Conservation (phyloP, 225 moss, liverwort and hornwort species). For the Bryoerythrophyllum caledonicum region DNA sequence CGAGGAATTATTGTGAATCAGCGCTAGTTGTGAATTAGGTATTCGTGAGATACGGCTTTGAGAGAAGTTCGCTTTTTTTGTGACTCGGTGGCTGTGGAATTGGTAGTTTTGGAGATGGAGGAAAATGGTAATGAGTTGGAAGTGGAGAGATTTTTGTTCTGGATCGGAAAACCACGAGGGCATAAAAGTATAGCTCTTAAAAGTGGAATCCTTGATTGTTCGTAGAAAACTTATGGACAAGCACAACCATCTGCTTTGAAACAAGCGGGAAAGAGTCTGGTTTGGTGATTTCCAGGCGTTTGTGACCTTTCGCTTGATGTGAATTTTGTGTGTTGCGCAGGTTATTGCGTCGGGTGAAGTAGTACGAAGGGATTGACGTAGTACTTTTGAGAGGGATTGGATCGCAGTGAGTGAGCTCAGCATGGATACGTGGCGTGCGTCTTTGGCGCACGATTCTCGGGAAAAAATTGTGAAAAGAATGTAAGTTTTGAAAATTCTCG, state of each 20-base stretch:
- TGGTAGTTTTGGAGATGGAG: background rate
- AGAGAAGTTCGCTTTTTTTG: no score
- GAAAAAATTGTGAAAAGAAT: conserved; percentile 67
- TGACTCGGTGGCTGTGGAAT: background rate
- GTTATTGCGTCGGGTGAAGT: conserved; percentile 19
- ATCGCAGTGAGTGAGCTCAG: background rate
- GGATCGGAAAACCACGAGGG: no score
- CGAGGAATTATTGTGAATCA: background rate
- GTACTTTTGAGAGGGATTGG: background rate
- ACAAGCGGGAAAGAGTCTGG: no score
- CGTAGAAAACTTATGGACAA: no score
- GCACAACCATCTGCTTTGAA: background rate
- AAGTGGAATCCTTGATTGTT: no score
- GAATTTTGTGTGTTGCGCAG: conserved; percentile 20
- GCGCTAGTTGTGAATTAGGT: background rate
- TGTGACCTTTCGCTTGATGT: background rate
- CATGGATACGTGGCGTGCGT: conserved; percentile 61
- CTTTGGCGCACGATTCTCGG: conserved; percentile 62
- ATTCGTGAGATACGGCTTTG: no score
- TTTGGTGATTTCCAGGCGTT: no score
- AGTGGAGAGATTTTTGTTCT: background rate
- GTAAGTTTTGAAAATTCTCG: conserved; percentile 31
- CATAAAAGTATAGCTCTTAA: no score
- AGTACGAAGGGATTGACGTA: background rate
- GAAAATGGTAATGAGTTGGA: no score